These are phyloP conservation scores for Cercophora samala DNA, from an alignment of 495 filamentous ascomycete genomes.

Conservation along the genomic window DNA sequence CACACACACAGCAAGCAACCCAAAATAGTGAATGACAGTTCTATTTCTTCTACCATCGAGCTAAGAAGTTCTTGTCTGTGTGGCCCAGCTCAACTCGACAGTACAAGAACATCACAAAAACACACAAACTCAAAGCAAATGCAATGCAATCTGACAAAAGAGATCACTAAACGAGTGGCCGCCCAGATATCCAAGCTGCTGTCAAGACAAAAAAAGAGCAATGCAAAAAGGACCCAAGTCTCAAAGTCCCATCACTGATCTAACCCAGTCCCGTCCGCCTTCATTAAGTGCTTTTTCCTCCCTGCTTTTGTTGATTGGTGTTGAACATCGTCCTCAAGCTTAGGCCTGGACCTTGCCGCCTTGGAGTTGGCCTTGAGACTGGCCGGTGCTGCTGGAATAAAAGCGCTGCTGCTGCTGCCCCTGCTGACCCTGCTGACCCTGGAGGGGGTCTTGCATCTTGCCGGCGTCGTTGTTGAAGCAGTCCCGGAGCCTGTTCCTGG, in stretches of 20 bases:
- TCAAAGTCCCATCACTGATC: neutral
- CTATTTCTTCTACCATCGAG: neutral
- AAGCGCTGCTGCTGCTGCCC: neutral
- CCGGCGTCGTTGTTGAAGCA: neutral
- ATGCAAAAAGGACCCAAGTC: neutral
- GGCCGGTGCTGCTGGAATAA: neutral
- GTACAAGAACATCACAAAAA: neutral
- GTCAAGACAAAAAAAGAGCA: neutral
- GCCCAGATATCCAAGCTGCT: constrained; percentile 1
- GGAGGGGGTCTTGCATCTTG: neutral
- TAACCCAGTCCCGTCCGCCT: neutral
- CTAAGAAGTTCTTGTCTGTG: neutral
- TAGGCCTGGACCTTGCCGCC: neutral
- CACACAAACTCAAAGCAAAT: neutral
- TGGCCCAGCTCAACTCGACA: neutral
- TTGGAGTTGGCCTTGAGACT: neutral
- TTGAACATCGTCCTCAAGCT: neutral
- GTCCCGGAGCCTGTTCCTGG: neutral
- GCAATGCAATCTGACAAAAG: neutral
- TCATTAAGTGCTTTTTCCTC: neutral
- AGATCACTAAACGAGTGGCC: neutral
- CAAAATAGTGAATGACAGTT: neutral
- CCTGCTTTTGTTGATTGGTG: neutral
- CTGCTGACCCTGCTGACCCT: neutral
- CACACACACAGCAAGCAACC: too few relatives aligned